Evolutionary conservation across 225 moss, liverwort and hornwort species (phyloP), one percentile per base, ranked within the genome.

Genomic region (Asterella californica): DNA sequence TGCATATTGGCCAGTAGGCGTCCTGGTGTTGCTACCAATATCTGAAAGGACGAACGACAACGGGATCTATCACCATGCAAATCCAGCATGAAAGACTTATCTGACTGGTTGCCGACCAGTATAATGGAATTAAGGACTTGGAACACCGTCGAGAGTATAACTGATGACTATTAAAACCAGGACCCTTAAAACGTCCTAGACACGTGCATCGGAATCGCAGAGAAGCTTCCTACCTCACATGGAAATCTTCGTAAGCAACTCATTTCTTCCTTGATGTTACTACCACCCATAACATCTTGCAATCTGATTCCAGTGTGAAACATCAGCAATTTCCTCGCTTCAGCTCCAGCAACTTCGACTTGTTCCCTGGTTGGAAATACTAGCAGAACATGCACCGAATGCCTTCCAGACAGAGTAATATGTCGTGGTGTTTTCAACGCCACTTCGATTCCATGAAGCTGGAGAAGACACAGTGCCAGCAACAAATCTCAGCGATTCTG

Each of bases 21-120:
- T 78, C 87, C 87, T 19, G 87, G 87, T 18, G 87, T 88, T 33
- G 87, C 85, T 55, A 88, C 57, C 50, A 88, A 55, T 67, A 87
- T 84, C 87, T 86, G 54, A 18, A 78, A 1, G 17, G 61, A 9
- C 32, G 24, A 48, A n/a, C 25, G 70, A 24, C 70, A 50, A 29
- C 14, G 27, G 14, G 30, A 49, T 33, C n/a, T 33, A 67, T 67
- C 34, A 67, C 32, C 37, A 67, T 21, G 2, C 67, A 33, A 25
- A 36, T 25, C 61, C 27, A 10, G 7, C 10, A 25, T 25, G 61
- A 5, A 7, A 25, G 9, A 61, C 61, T 17, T 61, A 61, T 2
- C 1, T 61, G 61, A 65, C 32, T 65, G 12, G 42, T 70, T 37
- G 22, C 11, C 18, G 17, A 50, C 37, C 47, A 72, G 45, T 4